Evolutionary conservation across 768 basidiomycete species (phyloP), one percentile per base, ranked within the genome.

Genomic region (Rhizopogon salebrosus): DNA sequence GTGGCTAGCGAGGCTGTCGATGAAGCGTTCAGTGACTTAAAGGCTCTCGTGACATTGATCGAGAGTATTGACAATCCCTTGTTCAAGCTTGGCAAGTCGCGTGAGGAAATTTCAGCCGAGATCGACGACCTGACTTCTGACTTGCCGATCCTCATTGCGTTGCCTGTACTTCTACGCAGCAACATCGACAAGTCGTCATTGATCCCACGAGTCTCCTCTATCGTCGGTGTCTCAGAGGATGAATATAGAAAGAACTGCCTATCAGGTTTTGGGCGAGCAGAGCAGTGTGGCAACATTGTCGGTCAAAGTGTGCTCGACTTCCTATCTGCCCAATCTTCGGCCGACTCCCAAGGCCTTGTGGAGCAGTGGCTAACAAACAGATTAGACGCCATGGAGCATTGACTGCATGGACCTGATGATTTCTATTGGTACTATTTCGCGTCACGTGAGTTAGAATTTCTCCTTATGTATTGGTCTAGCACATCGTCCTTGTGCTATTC

Each of bases 1-100:
- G 66, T 88, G 8, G 89, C 90, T n/a, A 75, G 77, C 37, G 89
- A 92, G 64, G 90, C 87, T 5, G 88, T 92, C 9, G 84, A 87
- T 50, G 89, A 91, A 61, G 90, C 87, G 2, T 83, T 86, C 58
- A 79, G 78, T 51, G 85, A 82, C 14, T 70, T 92, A 24, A 70
- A 75, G 58, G 77, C 81, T 20, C 67, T 92, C 16, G 71, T 72
- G 14, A 70, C 75, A 9, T 73, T 90, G 24, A 71, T 90, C 13
- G 84, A 85, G 54, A 74, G 73, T 14, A 72, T 77, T 14, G 68
- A 62, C 24, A 55, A 70, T 35, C 74, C 72, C 4, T 53, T 60
- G 20, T 61, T 59, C 39, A 52, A 27, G 26, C 43, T 37, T n/a
- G 54, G 60, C 26, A 66, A 60, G 46, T 53, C 63, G 20, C 42